phyloP scores from a whole-genome alignment of 352 stramenopile species.

The Phytophthora uliginosa region DNA sequence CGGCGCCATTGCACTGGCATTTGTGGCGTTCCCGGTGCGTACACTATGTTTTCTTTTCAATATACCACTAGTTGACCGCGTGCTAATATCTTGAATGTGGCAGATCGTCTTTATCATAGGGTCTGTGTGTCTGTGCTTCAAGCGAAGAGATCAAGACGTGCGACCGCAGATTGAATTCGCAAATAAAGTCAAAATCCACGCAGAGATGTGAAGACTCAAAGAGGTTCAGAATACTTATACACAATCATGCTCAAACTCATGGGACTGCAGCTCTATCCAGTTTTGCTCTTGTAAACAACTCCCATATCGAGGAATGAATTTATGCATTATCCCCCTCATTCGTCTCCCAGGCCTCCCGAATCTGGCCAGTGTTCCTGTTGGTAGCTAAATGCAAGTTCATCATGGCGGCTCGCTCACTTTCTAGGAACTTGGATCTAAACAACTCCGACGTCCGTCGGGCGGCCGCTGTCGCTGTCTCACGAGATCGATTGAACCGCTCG shows the following conservation, averaged over 20 bases:
- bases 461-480: conserved; percentile 44
- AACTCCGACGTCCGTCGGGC: conserved; percentile 34
- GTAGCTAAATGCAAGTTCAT: conserved; percentile 9
- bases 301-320: background rate
- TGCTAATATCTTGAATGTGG: background rate
- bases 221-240: no score
- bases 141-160: conserved; percentile 79
- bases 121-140: conserved; percentile 76
- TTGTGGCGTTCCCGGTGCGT: conserved; percentile 63
- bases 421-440: conserved; percentile 44
- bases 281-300: background rate
- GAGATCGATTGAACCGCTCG: conserved; percentile 51
- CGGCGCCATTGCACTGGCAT: conserved; percentile 39
- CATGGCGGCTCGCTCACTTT: conserved; percentile 33
- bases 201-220: conserved; percentile 35
- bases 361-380: background rate
- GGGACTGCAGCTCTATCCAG: background rate
- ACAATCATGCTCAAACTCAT: background rate
- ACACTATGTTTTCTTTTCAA: background rate
- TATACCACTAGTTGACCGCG: background rate
- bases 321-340: conserved; percentile 16
- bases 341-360: conserved; percentile 28
- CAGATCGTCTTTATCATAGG: conserved; percentile 61
- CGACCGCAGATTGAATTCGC: conserved; percentile 66
- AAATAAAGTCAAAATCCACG: conserved; percentile 60